These are phyloP conservation scores for Aspergillus hortae DNA, from an alignment of 2,329 filamentous ascomycete genomes.

Conservation along the genomic window DNA sequence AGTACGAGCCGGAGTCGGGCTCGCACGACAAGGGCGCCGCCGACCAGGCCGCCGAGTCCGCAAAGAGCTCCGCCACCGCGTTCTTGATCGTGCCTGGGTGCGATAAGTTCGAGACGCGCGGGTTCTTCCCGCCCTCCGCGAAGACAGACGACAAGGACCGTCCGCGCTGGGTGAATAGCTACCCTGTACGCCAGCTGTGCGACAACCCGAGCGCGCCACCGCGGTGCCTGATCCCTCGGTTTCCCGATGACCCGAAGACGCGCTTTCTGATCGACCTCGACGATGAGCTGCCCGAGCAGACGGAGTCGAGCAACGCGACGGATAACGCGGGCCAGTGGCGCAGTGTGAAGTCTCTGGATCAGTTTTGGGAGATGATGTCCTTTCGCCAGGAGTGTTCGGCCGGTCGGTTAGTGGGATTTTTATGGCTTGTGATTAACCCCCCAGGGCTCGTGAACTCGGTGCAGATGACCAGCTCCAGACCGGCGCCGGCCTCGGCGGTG, in stretches of 20 bases:
- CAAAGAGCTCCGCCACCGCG: slow-evolving; percentile 55
- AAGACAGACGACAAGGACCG: slow-evolving; percentile 36
- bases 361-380: slow-evolving; percentile 99
- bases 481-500: neutral
- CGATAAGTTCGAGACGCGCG: slow-evolving; percentile 74
- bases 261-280: slow-evolving; percentile 86
- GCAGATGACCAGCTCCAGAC: slow-evolving; percentile 27
- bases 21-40: slow-evolving; percentile 27
- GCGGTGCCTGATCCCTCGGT: slow-evolving; percentile 80
- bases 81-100: slow-evolving; percentile 87
- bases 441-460: slow-evolving; percentile 42
- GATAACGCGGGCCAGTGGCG: slow-evolving; percentile 69
- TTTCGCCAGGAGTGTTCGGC: slow-evolving; percentile 94
- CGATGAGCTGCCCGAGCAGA: slow-evolving; percentile 61
- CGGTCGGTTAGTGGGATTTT: slow-evolving; percentile 85
- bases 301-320: slow-evolving; percentile 25
- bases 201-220: slow-evolving; percentile 67
- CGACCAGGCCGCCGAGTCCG: slow-evolving; percentile 26
- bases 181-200: slow-evolving; percentile 70
- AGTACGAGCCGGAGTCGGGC: slow-evolving; percentile 39
- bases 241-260: slow-evolving; percentile 93
- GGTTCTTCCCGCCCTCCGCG: slow-evolving; percentile 64
- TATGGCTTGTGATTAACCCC: slow-evolving; percentile 83
- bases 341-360: slow-evolving; percentile 76
- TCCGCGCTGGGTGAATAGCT: slow-evolving; percentile 55